Percentiles rank a stretch among this genome's conserved stretches.
Evolutionary conservation across 768 basidiomycete genomes (phyloP).

Genomic region (Leccinum variicolor): DNA sequence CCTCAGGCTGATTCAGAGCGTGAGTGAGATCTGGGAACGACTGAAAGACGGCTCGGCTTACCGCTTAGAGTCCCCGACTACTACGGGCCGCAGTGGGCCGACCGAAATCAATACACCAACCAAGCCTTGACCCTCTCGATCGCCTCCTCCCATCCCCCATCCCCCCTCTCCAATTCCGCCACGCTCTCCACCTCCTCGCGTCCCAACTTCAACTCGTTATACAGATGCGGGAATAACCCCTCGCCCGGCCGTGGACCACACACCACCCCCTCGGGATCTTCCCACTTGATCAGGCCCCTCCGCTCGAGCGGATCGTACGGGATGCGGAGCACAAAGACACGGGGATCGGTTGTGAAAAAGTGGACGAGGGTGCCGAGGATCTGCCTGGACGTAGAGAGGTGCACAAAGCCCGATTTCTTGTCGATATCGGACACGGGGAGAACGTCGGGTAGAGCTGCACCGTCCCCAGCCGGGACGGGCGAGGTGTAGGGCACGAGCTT

Average conservation of each 20-base stretch:
- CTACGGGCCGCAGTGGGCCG: no score
- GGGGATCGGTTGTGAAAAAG: slow-evolving; percentile 42
- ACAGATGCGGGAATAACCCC: slow-evolving; percentile 53
- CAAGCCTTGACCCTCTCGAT: slow-evolving; percentile 24
- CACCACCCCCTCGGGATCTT: slow-evolving; percentile 39
- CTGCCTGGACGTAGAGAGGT: slow-evolving; percentile 53
- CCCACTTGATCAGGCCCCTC: slow-evolving; percentile 42
- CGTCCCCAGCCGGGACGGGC: slow-evolving; percentile 32
- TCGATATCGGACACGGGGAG: slow-evolving; percentile 54
- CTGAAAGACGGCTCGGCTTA: background rate
- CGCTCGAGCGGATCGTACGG: slow-evolving; percentile 38
- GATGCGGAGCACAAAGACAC: slow-evolving; percentile 43
- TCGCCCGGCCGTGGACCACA: slow-evolving; percentile 42
- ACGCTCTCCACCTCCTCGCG: slow-evolving; percentile 44
- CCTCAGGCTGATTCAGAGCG: background rate
- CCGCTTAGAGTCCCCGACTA: no score
- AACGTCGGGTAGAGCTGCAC: slow-evolving; percentile 35
- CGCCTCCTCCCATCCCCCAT: slow-evolving; percentile 32
- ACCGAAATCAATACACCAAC: slow-evolving; percentile 32
- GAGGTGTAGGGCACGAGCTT: slow-evolving; percentile 50
- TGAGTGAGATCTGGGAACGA: background rate
- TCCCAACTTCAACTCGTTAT: slow-evolving; percentile 44
- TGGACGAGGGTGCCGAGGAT: slow-evolving; percentile 42
- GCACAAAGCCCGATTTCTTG: slow-evolving; percentile 45
- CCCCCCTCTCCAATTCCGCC: slow-evolving; percentile 21